Percentiles rank a stretch among this genome's conserved stretches.
Conservation (phyloP, 176 grass and related monocot species). For the Saccharum spontaneum region DNA sequence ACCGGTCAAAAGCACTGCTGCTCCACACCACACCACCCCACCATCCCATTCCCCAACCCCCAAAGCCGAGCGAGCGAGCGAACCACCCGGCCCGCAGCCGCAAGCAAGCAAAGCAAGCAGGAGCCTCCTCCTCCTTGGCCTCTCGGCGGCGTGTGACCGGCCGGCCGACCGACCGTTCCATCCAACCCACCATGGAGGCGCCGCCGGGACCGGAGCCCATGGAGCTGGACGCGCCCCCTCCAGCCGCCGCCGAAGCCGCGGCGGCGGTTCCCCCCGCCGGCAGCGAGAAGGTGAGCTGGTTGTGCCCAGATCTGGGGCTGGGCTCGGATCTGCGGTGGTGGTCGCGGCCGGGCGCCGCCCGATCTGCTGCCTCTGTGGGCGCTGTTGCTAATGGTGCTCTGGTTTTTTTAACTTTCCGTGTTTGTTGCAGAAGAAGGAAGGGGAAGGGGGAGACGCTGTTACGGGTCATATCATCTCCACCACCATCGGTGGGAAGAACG, state of each 20-base stretch:
- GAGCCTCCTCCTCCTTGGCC: background rate
- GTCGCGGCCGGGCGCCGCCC: background rate
- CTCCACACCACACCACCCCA: constrained; percentile 20
- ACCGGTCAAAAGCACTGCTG: constrained; percentile 51
- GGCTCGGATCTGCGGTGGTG: constrained; percentile 12
- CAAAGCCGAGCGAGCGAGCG: background rate
- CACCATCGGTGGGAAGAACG: constrained; percentile 98
- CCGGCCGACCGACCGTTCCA: background rate
- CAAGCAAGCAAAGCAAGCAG: background rate
- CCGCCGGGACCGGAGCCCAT: constrained; percentile 50
- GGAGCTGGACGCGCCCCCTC: constrained; percentile 33
- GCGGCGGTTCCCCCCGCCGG: background rate
- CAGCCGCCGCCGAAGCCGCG: background rate
- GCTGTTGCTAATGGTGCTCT: constrained; percentile 35
- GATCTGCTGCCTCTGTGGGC: constrained; percentile 19
- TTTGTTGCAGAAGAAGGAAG: constrained; percentile 31
- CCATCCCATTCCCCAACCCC: background rate
- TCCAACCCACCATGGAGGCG: constrained; percentile 30
- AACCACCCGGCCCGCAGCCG: background rate
- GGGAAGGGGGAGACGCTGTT: constrained; percentile 56
- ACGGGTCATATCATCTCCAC: constrained; percentile 98
- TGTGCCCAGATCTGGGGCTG: constrained; percentile 23
- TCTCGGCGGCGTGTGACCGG: background rate
- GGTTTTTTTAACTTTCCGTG: background rate
- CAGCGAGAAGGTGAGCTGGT: constrained; percentile 31